These are phyloP conservation scores for Heritiera fomes DNA, from an alignment of 345 rosid genomes.

Conservation along the genomic window DNA sequence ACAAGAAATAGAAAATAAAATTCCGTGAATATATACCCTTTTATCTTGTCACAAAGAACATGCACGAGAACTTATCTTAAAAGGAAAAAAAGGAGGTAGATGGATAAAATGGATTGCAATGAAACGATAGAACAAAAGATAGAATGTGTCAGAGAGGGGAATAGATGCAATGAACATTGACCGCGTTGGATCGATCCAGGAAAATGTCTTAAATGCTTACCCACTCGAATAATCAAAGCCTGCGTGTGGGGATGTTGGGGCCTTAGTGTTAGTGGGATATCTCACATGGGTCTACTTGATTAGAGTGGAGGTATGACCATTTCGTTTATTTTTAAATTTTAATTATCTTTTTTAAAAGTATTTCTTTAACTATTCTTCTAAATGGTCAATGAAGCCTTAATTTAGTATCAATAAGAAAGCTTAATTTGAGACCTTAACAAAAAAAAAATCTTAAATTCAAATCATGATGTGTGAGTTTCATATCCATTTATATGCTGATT, in stretches of 20 bases:
- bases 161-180: conserved; percentile 60
- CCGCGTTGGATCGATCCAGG: conserved; percentile 31
- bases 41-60: conserved; percentile 44
- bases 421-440: too few relatives aligned
- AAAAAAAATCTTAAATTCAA: too few relatives aligned
- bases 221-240: conserved; percentile 36
- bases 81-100: conserved; percentile 25
- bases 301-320: conserved; percentile 12
- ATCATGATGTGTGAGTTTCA: too few relatives aligned
- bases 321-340: not conserved
- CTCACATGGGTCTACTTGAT: conserved; percentile 48
- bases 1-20: not conserved
- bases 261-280: conserved; percentile 60
- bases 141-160: conserved; percentile 57
- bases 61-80: conserved; percentile 58
- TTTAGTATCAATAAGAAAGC: too few relatives aligned
- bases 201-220: conserved; percentile 34
- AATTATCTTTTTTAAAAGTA: not conserved
- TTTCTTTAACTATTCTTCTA: not conserved
- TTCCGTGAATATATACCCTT: conserved; percentile 1
- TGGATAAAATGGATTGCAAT: conserved; percentile 18
- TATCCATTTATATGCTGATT: too few relatives aligned
- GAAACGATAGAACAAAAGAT: conserved; percentile 40
- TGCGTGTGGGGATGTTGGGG: conserved; percentile 61
- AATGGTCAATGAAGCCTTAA: too few relatives aligned